Evolutionary conservation across 495 filamentous ascomycete genomes (phyloP), one percentile per base, ranked within the genome.

Genomic region (Xylaria venustula): DNA sequence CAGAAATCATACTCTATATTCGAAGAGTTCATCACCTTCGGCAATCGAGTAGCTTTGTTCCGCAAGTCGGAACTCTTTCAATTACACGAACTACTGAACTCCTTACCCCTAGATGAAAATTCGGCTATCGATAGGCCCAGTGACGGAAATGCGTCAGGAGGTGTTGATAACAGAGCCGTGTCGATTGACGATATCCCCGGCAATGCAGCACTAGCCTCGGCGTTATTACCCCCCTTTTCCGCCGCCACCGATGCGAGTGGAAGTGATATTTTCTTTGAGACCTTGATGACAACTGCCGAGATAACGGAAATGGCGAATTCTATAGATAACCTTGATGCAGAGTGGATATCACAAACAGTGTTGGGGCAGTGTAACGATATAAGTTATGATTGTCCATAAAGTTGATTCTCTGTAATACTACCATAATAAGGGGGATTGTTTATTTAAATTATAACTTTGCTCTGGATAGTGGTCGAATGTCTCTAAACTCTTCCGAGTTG

Each of bases 401-500:
- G n/a, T n/a, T n/a, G 30, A 34, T 34, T 34, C 4, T 34, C 30
- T 34, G 11, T 34, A 11, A 11, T 34, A 34, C 11, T 34, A 34
- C 30, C 30, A 4, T 34, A 34, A 5, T 4, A 34, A 34, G 11
- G 11, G 11, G 4, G 30, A 34, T 34, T 5, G 4, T 34, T 30
- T 47, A 3, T 26, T 23, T 48, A 11, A 6, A 26, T 17, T 30
- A 48, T 26, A 30, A 30, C 15, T 48, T 17, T 23, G 45, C 45
- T n/a, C 28, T 28, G 23, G 45, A 0, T 28, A 14, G 15, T n/a
- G 45, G 45, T 28, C 45, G 45, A 4, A 48, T 48, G 7, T 68
- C 61, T 44, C 47, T 56, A 30, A 67, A 62, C 41, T 66, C 67
- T 25, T 62, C 66, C 51, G 42, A 55, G 46, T 63, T 55, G 22